Base-by-base conservation (phyloP, 106 monocot species). In the Allium fistulosum region DNA sequence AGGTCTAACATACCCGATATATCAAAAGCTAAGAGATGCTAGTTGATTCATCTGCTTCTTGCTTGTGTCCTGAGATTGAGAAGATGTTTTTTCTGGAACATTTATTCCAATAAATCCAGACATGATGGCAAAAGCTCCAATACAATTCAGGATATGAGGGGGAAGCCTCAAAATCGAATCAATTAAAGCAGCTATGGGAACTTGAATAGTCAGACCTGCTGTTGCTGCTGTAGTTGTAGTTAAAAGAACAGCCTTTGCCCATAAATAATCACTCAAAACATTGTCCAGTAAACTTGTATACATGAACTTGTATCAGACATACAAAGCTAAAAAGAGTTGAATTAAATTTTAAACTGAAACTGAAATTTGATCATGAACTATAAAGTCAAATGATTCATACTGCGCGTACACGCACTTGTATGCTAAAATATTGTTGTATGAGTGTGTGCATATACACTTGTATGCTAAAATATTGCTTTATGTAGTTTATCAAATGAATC, bases 151-250 rank as follows among this genome's bases (percentile, higher is more conserved):
- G 12, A 81, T 74, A 67, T 77, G 77, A 71, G 94, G 94, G 49
- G 94, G 83, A 80, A 85, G 74, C 46, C 94, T 91, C 15, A 83
- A 85, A 17, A 95, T 57, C 0, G 91, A 74, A 58, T 95, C 94
- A 53, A 91, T 81, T 58, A 95, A 37, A 2, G 94, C 94, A 69
- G 94, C 90, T 61, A 95, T 80, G 28, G 94, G 94, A 12, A 95
- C 91, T 67, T 95, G 94, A 67, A 95, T 90, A 48, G 91, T 88
- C 49, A 95, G 85, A 59, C 94, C 94, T 53, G 90, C 94, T 17
- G 94, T 91, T 47, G 94, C 94, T n/a, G 90, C 94, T 64, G 94
- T 95, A 13, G 94, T 85, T 65, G 94, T 85, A 8, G 94, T 95
- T 57, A 95, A 74, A 26, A 75, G 74, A 26, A 95, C 76, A 8